phyloP scores from a whole-genome alignment of 164 flowering plant species.

The Vitis rotundifolia region DNA sequence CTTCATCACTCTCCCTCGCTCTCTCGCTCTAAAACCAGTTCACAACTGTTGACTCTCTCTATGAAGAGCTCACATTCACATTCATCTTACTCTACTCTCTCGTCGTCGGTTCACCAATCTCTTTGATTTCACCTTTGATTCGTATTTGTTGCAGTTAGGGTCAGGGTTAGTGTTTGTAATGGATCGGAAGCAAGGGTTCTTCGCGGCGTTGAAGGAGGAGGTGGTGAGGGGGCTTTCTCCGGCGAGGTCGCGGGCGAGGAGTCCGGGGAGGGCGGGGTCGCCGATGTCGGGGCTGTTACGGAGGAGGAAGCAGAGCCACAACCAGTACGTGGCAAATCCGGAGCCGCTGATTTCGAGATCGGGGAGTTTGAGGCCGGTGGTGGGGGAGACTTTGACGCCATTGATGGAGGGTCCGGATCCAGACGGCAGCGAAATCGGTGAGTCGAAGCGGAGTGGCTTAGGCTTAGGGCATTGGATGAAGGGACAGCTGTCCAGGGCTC shows the following conservation, averaged over 20 bases:
- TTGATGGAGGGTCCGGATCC: slow-evolving; percentile 70
- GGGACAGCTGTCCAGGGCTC: slow-evolving; percentile 50
- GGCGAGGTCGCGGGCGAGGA: slow-evolving; percentile 26
- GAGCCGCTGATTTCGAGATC: slow-evolving; percentile 46
- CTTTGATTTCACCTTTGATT: no score
- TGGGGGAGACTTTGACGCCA: slow-evolving; percentile 42
- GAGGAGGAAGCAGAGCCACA: slow-evolving; percentile 17
- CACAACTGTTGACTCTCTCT: neutral
- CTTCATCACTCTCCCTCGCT: neutral
- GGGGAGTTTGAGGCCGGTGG: slow-evolving; percentile 48
- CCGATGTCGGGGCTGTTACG: slow-evolving; percentile 41
- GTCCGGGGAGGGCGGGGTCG: slow-evolving; percentile 34
- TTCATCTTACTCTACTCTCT: neutral
- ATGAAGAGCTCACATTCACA: neutral
- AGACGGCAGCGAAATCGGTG: slow-evolving; percentile 41
- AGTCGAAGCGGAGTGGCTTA: slow-evolving; percentile 41
- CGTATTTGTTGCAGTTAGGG: neutral
- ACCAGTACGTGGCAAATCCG: slow-evolving; percentile 14
- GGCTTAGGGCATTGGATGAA: slow-evolving; percentile 55
- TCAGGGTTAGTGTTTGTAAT: slow-evolving; percentile 7
- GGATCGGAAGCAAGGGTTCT: slow-evolving; percentile 43
- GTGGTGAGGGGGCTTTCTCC: slow-evolving; percentile 44
- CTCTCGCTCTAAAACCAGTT: neutral
- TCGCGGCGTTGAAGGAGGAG: slow-evolving; percentile 39
- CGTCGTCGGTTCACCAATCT: neutral